Evolutionary conservation across 73 alveolate species (phyloP), one percentile per base, ranked within the genome.

Genomic region (Symbiodinium natans): DNA sequence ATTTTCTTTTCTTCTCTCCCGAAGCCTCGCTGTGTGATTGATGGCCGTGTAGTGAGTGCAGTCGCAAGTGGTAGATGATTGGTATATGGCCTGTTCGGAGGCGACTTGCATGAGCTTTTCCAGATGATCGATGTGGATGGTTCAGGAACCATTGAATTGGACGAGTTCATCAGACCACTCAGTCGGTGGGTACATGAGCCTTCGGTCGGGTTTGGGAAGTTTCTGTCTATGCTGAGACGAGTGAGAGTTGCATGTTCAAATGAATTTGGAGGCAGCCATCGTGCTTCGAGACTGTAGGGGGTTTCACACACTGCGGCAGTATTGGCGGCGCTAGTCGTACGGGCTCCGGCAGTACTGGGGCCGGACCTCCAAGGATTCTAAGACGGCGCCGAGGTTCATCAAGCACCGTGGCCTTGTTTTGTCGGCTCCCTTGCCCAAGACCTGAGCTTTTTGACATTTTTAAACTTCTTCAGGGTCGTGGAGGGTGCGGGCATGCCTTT

Each of bases 101-200:
- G 92, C 41, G 92, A 83, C 41, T 42, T 83, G 92, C 13, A 41
- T 5, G 92, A 83, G 29, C 74, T 83, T n/a, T 83, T 83, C 74
- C 74, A 83, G n/a, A 83, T 83, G 92, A 83, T 83, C 41, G 92
- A 83, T 29, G 41, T 83, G 39, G 92, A 83, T 41, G 92, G 92
- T 41, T 27, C 59, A 8, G 90, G 92, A 11, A 41, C 92, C 27
- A 83, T 83, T 27, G 92, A 83, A 41, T n/a, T 33, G 41, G 41
- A 83, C 13, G 92, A 83, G 92, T 83, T 83, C 41, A 83, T 83
- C 15, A 39, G 74, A 31, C 92, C 92, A 41, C 54, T 83, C 13
- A 83, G 92, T n/a, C 73, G 92, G 33, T 83, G 92, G 92, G 92
- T 83, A 31, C 92, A 83, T 34, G 92, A 41, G 27, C 27, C 74